phyloP scores from a whole-genome alignment of 2,329 filamentous ascomycete genomes.

The Fusarium sp. region DNA sequence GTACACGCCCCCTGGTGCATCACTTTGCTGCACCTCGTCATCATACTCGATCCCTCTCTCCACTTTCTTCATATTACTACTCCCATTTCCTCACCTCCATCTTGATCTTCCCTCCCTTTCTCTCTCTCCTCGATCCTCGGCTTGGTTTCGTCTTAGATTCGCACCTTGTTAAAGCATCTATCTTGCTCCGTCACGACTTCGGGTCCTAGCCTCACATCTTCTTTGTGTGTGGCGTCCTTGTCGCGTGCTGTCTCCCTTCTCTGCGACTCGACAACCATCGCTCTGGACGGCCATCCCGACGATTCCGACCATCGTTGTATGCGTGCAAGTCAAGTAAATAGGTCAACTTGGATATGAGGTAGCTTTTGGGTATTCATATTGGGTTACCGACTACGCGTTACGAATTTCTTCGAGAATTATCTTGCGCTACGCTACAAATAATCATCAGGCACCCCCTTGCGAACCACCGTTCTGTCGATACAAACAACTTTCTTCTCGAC shows the following conservation, averaged over 20 bases:
- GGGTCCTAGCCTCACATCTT: conserved; percentile 27
- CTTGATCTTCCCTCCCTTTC: conserved; percentile 24
- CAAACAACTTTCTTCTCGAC: conserved; percentile 17
- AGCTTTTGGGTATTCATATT: conserved; percentile 50
- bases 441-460: conserved; percentile 11
- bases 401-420: conserved; percentile 26
- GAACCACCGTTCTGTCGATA: conserved; percentile 5
- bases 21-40: conserved; percentile 43
- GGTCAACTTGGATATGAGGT: conserved; percentile 49
- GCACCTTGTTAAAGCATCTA: conserved; percentile 33
- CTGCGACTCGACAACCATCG: conserved; percentile 37
- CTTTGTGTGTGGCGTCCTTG: conserved; percentile 41
- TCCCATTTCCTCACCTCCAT: conserved; percentile 37
- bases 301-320: conserved; percentile 31
- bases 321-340: conserved; percentile 35
- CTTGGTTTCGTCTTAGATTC: conserved; percentile 35
- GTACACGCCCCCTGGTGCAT: conserved; percentile 29
- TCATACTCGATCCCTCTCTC: conserved; percentile 44
- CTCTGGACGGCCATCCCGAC: conserved; percentile 38
- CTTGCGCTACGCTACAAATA: conserved; percentile 12
- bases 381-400: conserved; percentile 37
- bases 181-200: conserved; percentile 23
- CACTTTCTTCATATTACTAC: conserved; percentile 40
- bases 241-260: conserved; percentile 41
- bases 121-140: conserved; percentile 34